Base-by-base conservation (phyloP, 495 filamentous ascomycete species). In the Cenococcum geophilum region DNA sequence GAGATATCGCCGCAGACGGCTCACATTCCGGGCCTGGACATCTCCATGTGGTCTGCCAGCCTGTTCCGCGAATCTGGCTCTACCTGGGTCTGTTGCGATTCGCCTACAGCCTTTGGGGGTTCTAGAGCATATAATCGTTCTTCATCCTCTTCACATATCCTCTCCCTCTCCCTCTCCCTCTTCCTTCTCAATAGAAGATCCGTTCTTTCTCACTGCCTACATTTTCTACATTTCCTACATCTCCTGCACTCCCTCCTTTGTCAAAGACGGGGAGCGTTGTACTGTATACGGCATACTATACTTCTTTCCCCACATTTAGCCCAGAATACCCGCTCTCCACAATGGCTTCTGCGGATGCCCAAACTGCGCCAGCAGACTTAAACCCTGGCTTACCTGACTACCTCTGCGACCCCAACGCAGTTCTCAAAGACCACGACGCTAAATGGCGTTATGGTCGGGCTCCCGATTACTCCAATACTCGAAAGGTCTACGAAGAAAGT, bases 401-500 rank as follows among this genome's bases (percentile, higher is more conserved):
- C 62, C 73, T 86, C 48, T 72, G 79, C 5, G 78, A 85, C 61
- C 76, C 79, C 10, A 78, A 86, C 66, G 83, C 82, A 10, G 82
- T 84, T 36, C 69, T 84, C 48, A 78, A 76, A 49, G 83, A 86
- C 66, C 54, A 55, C 18, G 67, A 70, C 0, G 78, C 77, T 8
- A 72, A 76, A 16, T 87, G 84, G 84, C 75, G 84, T 43, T 79
- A 85, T 71, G 81, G 81, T 10, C 71, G 66, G 42, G 73, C 80
- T 3, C 84, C 84, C 0, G 79, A 86, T 68, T 87, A 86, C 73
- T 75, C 73, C 42, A 82, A 81, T 55, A 86, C 83, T 0, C 72
- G 83, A 14, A 73, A 71, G 69, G 71, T 77, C 64, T 78, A 78
- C 64, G 70, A 69, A 67, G 56, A 78, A 66, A 77, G 83, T 86